These are phyloP conservation scores for Dryas octopetala DNA, from an alignment of 306 rosid species.

Conservation along the genomic window DNA sequence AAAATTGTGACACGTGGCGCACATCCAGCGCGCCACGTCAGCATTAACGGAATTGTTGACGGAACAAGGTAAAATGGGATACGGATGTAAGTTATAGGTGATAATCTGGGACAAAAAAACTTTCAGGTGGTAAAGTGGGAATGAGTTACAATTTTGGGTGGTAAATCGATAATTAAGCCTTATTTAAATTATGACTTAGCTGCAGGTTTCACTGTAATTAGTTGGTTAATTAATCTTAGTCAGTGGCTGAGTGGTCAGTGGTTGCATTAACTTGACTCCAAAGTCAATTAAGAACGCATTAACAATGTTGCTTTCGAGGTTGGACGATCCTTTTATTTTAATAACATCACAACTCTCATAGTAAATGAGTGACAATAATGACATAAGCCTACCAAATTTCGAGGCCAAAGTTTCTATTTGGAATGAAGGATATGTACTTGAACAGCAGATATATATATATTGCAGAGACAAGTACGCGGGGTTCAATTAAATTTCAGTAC, in stretches of 20 bases:
- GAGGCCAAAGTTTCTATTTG: neutral
- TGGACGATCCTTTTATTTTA: neutral
- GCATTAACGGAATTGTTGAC: no score
- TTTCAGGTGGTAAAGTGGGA: no score
- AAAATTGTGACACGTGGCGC: no score
- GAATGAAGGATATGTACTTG: neutral
- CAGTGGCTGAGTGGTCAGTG: neutral
- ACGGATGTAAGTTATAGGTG: no score
- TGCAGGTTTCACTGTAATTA: neutral
- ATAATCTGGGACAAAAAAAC: no score
- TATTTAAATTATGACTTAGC: slow-evolving; percentile 4
- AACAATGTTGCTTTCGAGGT: slow-evolving; percentile 22
- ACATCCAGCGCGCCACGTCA: no score
- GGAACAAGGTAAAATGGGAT: no score
- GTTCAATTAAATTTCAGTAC: no score
- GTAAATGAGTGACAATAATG: neutral
- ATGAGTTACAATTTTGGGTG: no score
- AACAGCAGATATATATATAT: no score
- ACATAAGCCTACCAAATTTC: neutral
- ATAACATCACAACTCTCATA: neutral
- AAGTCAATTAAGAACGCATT: slow-evolving; percentile 29
- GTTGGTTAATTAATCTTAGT: slow-evolving; percentile 23
- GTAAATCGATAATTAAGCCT: no score
- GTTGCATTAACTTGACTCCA: slow-evolving; percentile 37
- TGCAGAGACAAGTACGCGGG: no score